These are phyloP conservation scores for Phytophthora hybrid DNA, from an alignment of 352 stramenopile species.

Conservation along the genomic window DNA sequence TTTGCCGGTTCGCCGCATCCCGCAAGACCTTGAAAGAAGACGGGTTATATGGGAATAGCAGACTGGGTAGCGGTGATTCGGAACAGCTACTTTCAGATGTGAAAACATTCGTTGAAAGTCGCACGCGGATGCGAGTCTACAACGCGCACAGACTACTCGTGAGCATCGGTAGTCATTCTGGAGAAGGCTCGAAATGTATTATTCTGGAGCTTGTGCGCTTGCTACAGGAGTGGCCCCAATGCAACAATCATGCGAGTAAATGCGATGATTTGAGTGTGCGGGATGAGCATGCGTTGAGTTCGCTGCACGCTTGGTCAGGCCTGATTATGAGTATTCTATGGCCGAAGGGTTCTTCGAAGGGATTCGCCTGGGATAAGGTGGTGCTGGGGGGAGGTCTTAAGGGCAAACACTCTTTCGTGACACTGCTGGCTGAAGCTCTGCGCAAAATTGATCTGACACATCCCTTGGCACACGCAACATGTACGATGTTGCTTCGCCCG, in stretches of 20 bases:
- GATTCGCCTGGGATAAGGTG: slow-evolving; percentile 85
- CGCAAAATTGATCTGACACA: slow-evolving; percentile 83
- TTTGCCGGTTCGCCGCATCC: slow-evolving; percentile 72
- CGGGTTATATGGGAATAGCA: slow-evolving; percentile 52
- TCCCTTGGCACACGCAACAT: slow-evolving; percentile 77
- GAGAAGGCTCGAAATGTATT: slow-evolving; percentile 80
- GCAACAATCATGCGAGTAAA: slow-evolving; percentile 9
- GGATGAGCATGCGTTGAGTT: slow-evolving; percentile 76
- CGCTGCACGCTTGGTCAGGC: slow-evolving; percentile 84
- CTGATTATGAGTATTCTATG: slow-evolving; percentile 91
- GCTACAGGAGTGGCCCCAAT: slow-evolving; percentile 69
- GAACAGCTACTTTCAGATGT: slow-evolving; percentile 50
- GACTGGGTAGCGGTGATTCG: slow-evolving; percentile 32
- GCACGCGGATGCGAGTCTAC: slow-evolving; percentile 62
- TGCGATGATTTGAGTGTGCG: slow-evolving; percentile 52
- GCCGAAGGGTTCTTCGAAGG: slow-evolving; percentile 80
- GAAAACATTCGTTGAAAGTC: slow-evolving; percentile 49
- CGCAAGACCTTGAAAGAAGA: slow-evolving; percentile 65
- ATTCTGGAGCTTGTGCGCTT: slow-evolving; percentile 78
- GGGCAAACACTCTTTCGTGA: slow-evolving; percentile 83
- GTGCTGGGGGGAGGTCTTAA: slow-evolving; percentile 71
- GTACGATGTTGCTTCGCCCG: slow-evolving; percentile 82
- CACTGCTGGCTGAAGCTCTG: slow-evolving; percentile 75
- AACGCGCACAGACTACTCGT: slow-evolving; percentile 78
- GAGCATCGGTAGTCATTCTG: slow-evolving; percentile 70